phyloP scores from a whole-genome alignment of 805 yeast species.

The Tetrapisispora arboricola region DNA sequence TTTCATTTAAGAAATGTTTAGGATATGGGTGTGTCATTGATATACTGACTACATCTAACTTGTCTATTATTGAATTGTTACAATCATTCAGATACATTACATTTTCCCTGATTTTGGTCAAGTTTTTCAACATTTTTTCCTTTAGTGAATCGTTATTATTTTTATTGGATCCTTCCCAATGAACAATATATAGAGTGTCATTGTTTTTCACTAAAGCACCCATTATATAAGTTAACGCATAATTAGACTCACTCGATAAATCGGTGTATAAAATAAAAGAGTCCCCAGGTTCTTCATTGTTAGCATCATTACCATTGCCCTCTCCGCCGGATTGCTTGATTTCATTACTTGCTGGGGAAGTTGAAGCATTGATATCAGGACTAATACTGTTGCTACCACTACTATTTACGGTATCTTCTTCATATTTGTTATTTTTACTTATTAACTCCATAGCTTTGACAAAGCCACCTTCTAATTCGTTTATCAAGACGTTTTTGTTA shows the following conservation, averaged over 20 bases:
- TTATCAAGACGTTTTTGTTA: slow-evolving; percentile 13
- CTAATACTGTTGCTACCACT: not conserved
- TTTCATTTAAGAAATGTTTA: slow-evolving; percentile 30
- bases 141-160: slow-evolving; percentile 4
- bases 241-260: slow-evolving; percentile 68
- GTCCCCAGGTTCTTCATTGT: not conserved
- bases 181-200: slow-evolving; percentile 63
- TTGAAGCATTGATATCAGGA: too few relatives aligned
- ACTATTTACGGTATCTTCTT: not conserved
- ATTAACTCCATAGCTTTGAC: slow-evolving; percentile 17
- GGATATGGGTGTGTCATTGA: slow-evolving; percentile 32
- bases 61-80: slow-evolving; percentile 18
- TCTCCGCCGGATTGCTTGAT: too few relatives aligned
- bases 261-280: slow-evolving; percentile 67
- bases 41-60: slow-evolving; percentile 24
- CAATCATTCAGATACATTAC: slow-evolving; percentile 24
- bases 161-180: slow-evolving; percentile 13
- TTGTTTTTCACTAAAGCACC: slow-evolving; percentile 81
- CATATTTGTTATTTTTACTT: slow-evolving; percentile 5
- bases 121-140: slow-evolving; percentile 9
- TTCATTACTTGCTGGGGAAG: too few relatives aligned
- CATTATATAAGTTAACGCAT: slow-evolving; percentile 80
- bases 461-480: slow-evolving; percentile 21
- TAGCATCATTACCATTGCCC: too few relatives aligned
- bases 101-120: slow-evolving; percentile 11